phyloP scores from a whole-genome alignment of 345 rosid species.

The Alliaria petiolata region DNA sequence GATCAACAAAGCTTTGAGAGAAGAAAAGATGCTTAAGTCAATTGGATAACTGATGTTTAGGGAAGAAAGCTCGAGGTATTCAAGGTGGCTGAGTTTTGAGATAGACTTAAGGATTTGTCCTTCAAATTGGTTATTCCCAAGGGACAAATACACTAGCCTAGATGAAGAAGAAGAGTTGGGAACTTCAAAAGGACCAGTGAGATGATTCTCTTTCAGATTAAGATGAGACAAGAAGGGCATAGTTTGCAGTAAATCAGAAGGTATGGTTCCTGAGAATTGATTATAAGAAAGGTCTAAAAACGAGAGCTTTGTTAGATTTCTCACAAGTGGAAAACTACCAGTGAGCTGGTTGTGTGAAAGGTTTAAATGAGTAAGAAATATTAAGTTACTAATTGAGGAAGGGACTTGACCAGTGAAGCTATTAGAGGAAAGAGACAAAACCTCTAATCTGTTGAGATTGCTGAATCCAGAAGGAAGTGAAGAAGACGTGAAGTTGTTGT shows the following conservation, averaged over 20 bases:
- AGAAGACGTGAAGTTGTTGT: conserved; percentile 5
- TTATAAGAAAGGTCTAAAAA: not conserved
- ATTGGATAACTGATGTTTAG: not conserved
- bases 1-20: not conserved
- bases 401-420: conserved; percentile 3
- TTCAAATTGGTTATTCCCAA: not conserved
- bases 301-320: not conserved
- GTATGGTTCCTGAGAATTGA: not conserved
- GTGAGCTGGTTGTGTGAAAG: conserved; percentile 1
- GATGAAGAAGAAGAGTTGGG: not conserved
- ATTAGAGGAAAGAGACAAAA: conserved; percentile 3
- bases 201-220: not conserved
- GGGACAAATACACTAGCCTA: not conserved
- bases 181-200: not conserved
- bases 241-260: not conserved
- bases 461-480: not conserved
- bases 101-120: not conserved
- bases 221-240: conserved; percentile 3
- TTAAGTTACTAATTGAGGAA: not conserved
- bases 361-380: not conserved
- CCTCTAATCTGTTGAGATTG: conserved; percentile 3
- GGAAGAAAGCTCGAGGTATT: not conserved
- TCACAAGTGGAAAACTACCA: conserved; percentile 1
- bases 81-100: not conserved
- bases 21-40: not conserved